Base-by-base conservation (phyloP, 1,284 basidiomycete species). In the Malassezia globosa region DNA sequence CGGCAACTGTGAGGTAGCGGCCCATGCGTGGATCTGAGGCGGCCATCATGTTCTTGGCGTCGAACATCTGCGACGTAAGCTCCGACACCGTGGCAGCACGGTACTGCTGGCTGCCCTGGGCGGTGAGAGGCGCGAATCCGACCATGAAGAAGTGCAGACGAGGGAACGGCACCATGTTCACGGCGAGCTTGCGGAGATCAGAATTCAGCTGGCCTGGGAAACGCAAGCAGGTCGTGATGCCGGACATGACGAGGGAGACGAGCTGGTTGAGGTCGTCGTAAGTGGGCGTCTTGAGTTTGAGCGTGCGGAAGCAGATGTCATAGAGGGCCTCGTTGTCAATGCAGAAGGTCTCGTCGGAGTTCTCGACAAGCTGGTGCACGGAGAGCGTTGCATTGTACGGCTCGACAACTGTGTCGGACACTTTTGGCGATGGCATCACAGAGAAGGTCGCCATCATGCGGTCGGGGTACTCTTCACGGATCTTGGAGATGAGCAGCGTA, bases 141-240 rank as follows among this genome's bases (percentile, higher is more conserved):
- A 88, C 88, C 83, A 94, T 87, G 81, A 96, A 95, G 82, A 96
- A 96, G 76, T 96, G 92, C 37, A 96, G 83, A 83, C 90, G 87
- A 54, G 88, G 88, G 86, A 94, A 92, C 38, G 89, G 88, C 74
- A 73, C 70, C 88, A 96, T 89, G 83, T 96, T 96, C 73, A 95
- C 90, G 59, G 89, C 90, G 60, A 96, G 78, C 77, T 96, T 96
- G 72, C 89, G 80, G 47, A 96, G 79, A 72, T 96, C 90, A 47
- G 90, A 95, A 81, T 95, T 96, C 69, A 96, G 82, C 75, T 92
- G 88, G 78, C 90, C 92, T 71, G 90, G 90, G 45, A 97, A 96
- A 53, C 87, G 87, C 74, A 94, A 76, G 73, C 84, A 89, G 55
- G 89, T 94, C 10, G 88, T 90, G 73, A 90, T 85, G 72, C 92